Evolutionary conservation across 2,329 filamentous ascomycete genomes (phyloP).

Genomic region (Ploettnerulaceae sp.): DNA sequence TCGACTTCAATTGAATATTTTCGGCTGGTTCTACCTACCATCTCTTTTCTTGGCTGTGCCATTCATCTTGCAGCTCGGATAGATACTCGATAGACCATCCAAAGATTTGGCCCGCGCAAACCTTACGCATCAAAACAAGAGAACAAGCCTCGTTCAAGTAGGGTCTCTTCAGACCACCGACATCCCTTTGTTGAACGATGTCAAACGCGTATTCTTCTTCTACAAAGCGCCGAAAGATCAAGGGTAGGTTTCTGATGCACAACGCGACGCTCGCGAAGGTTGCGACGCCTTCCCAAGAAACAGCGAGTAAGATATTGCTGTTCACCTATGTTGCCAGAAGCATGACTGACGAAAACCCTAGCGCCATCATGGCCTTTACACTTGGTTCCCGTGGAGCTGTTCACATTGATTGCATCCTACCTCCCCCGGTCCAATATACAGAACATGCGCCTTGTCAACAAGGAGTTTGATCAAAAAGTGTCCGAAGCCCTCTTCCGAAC

Average conservation of each 20-base stretch:
- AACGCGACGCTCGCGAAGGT: no score
- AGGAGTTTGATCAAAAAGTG: slow-evolving; percentile 53
- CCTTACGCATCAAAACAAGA: no score
- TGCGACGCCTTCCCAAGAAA: neutral
- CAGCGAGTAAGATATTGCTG: no score
- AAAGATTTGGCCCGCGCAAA: no score
- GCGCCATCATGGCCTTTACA: slow-evolving; percentile 36
- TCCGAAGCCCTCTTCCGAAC: slow-evolving; percentile 56
- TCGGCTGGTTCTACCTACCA: no score
- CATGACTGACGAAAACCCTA: neutral
- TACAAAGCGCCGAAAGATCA: slow-evolving; percentile 26
- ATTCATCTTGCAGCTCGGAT: no score
- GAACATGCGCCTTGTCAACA: slow-evolving; percentile 55
- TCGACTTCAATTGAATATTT: no score
- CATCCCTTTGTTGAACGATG: slow-evolving; percentile 8
- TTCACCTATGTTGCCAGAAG: neutral
- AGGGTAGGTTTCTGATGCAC: slow-evolving; percentile 9
- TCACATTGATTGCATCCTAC: slow-evolving; percentile 49
- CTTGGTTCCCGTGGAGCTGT: slow-evolving; percentile 56
- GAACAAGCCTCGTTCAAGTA: neutral
- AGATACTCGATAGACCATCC: no score
- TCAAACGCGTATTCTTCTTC: slow-evolving; percentile 17
- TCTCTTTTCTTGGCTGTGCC: no score
- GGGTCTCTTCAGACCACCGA: neutral
- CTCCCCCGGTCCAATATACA: slow-evolving; percentile 55